Base-by-base conservation (phyloP, 208 protist genomes). In the Spironucleus salmonicida region DNA sequence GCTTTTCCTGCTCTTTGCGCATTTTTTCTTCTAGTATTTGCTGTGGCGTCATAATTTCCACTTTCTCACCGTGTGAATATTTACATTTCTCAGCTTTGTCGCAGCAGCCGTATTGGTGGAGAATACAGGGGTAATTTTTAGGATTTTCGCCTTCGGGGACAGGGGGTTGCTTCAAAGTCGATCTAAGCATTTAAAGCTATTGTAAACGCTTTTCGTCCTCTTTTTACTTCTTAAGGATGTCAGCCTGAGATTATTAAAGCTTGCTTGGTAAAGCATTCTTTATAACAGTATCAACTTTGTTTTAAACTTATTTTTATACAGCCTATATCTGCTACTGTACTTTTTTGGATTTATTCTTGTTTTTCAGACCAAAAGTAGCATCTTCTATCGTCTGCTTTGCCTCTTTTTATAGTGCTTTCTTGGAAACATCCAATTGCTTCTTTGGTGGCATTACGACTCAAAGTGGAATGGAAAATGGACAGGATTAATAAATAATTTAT, bases 261-360 rank as follows among this genome's bases (percentile, higher is more conserved):
- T 35, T 29, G 15, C 15, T n/a, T n/a, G n/a, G n/a, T n/a, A n/a
- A n/a, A n/a, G n/a, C 38, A 9, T 71, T n/a, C 2, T n/a, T 49
- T 45, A 42, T 19, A 2, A n/a, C 7, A 19, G 64, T n/a, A 27
- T 71, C 9, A 30, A 9, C 27, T 11, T n/a, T 38, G 38, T 49
- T 11, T 15, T 71, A 4, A 71, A 71, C 45, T n/a, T 71, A 42
- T 49, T 71, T 71, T 4, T 9, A 45, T 11, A 71, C 64, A 9
- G 26, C 4, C 45, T 71, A 38, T 19, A 76, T 38, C 23, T 76
- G 66, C 71, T 76, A 9, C n/a, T 76, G 71, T 9, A 76, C 71
- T 29, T 61, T 76, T 45, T 76, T 76, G 15, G 58, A 68, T 35
- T 76, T 76, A 62, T 76, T 76, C n/a, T 76, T 76, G 59, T 76